Evolutionary conservation across 495 filamentous ascomycete genomes (phyloP).

Genomic region (Penicillium taxi): DNA sequence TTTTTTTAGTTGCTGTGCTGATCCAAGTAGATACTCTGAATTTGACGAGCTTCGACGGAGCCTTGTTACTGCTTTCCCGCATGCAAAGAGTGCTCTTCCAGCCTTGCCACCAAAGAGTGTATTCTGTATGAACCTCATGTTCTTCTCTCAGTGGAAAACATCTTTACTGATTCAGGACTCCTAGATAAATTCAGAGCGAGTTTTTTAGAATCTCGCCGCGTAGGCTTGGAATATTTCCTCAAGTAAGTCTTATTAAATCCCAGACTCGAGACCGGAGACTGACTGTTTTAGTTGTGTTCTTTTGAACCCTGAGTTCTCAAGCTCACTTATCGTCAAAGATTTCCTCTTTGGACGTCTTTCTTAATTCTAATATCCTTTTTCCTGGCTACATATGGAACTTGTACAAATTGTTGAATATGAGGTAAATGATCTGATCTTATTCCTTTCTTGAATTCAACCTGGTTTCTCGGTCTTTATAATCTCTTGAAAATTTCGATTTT

Average conservation of each 20-base stretch:
- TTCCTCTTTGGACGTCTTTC: constrained; percentile 50
- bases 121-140: constrained; percentile 46
- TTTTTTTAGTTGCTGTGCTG: background rate
- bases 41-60: constrained; percentile 56
- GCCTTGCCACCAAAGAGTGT: constrained; percentile 61
- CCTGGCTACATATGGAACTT: too few species aligned
- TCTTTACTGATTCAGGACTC: constrained; percentile 11
- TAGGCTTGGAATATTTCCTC: constrained; percentile 62
- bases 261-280: background rate
- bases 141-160: background rate
- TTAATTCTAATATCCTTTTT: constrained; percentile 13
- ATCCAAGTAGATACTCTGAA: constrained; percentile 57
- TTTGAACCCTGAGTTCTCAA: constrained; percentile 62
- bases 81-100: constrained; percentile 56
- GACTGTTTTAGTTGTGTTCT: constrained; percentile 47
- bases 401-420: too few species aligned
- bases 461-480: too few species aligned
- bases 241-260: constrained; percentile 43
- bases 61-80: constrained; percentile 56
- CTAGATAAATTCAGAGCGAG: constrained; percentile 57
- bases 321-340: constrained; percentile 60
- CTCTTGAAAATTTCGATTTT: too few species aligned
- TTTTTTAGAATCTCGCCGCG: constrained; percentile 58
- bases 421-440: too few species aligned
- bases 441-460: too few species aligned